Conservation (phyloP, 73 alveolate species). For the Paramecium sexaurelia region DNA sequence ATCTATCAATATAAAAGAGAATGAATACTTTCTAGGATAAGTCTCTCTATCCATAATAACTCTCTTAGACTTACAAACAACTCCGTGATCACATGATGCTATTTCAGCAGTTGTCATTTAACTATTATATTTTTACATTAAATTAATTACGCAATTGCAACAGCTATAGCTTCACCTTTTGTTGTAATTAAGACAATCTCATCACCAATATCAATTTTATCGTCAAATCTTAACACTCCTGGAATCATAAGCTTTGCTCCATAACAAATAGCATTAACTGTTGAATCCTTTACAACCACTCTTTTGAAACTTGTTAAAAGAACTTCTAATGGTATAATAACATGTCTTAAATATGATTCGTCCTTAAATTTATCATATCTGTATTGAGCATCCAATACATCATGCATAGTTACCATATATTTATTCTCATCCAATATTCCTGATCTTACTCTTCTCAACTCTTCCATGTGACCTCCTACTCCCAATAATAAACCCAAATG, state of each 20-base stretch:
- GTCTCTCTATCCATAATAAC: constrained; percentile 99
- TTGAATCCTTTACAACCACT: constrained; percentile 97
- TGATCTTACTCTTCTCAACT: constrained; percentile 95
- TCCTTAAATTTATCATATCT: constrained; percentile 93
- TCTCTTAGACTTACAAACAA: constrained; percentile 96
- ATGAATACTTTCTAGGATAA: constrained; percentile 88
- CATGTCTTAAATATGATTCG: constrained; percentile 98
- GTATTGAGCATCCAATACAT: constrained; percentile 98
- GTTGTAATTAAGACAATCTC: constrained; percentile 98
- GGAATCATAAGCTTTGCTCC: constrained; percentile 99
- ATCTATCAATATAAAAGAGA: constrained; percentile 55
- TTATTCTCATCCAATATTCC: constrained; percentile 95
- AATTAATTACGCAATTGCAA: constrained; percentile 92
- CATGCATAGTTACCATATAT: constrained; percentile 99
- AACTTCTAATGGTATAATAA: constrained; percentile 98
- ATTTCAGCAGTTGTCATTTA: constrained; percentile 98
- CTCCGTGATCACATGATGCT: constrained; percentile 99
- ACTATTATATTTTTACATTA: neutral
- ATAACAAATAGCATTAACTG: constrained; percentile 99
- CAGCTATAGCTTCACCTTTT: constrained; percentile 99
- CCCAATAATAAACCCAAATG: constrained; percentile 98
- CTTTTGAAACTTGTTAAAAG: constrained; percentile 94
- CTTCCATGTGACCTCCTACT: constrained; percentile 99
- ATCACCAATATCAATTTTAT: constrained; percentile 95
- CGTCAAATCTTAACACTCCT: constrained; percentile 98